These are phyloP conservation scores for Bryoerythrophyllum caledonicum DNA, from an alignment of 225 moss, liverwort and hornwort species.

Conservation along the genomic window DNA sequence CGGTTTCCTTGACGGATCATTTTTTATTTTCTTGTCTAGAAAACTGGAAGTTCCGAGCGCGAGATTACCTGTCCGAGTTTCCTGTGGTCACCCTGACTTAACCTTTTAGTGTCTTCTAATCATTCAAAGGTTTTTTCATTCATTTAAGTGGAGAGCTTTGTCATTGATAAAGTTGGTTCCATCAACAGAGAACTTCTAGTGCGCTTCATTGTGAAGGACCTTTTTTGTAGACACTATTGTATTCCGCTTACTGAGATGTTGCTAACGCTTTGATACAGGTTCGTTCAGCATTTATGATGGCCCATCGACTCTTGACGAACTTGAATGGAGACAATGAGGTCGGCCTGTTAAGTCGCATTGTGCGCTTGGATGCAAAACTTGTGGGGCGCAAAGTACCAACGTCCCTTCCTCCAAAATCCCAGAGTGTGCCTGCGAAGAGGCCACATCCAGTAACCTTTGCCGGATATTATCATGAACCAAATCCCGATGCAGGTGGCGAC, in stretches of 20 bases:
- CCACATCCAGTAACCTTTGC: constrained; percentile 38
- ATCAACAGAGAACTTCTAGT: not conserved
- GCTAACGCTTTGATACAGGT: constrained; percentile 55
- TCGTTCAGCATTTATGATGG: constrained; percentile 91
- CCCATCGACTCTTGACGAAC: constrained; percentile 79
- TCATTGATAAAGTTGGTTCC: not conserved
- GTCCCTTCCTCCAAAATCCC: constrained; percentile 20
- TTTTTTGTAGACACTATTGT: not conserved
- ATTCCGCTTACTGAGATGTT: constrained; percentile 5
- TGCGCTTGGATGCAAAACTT: constrained; percentile 84
- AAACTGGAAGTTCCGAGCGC: not conserved
- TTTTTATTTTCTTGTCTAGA: not conserved
- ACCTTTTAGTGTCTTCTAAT: not conserved
- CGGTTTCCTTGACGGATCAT: not conserved
- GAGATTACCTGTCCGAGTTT: not conserved
- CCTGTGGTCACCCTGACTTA: not conserved
- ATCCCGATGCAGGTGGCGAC: constrained; percentile 30
- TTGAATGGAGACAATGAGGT: constrained; percentile 66
- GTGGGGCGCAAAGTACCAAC: constrained; percentile 56
- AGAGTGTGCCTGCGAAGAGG: constrained; percentile 39
- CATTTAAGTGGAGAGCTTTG: not conserved
- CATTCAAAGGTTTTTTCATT: not conserved
- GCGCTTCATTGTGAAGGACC: not conserved
- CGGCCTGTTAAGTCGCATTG: constrained; percentile 81
- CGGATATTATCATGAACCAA: constrained; percentile 38